A percentile compares a stretch with the other conserved stretches of the same genome.
phyloP scores from a whole-genome alignment of 805 yeast genomes.

The Schizosaccharomyces octosporus region DNA sequence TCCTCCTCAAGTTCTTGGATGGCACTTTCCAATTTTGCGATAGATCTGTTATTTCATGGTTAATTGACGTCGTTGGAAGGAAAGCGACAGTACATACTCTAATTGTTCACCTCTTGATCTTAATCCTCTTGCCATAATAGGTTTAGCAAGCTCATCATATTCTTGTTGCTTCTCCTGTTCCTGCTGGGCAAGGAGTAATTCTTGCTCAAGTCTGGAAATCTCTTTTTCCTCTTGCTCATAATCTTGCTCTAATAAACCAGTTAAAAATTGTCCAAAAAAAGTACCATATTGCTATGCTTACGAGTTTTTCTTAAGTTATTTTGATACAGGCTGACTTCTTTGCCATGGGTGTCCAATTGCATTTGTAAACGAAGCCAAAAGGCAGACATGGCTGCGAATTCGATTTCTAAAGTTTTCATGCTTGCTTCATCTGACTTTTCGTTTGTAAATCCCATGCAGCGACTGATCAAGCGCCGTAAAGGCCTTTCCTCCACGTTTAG shows the following conservation, averaged over 20 bases:
- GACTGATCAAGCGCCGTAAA: not conserved
- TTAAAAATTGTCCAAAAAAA: not conserved
- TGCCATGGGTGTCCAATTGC: not conserved
- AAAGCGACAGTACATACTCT: not conserved
- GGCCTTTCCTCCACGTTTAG: not conserved
- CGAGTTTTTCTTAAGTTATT: not conserved
- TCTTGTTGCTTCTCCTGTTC: not conserved
- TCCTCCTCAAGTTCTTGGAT: not conserved
- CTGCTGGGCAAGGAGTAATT: not conserved
- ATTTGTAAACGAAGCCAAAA: not conserved
- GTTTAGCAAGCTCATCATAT: not conserved
- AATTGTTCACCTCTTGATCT: not conserved
- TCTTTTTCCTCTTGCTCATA: not conserved
- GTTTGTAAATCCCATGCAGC: not conserved
- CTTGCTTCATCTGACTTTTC: not conserved
- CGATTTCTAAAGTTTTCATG: not conserved
- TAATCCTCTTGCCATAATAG: not conserved
- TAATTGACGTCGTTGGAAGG: not conserved
- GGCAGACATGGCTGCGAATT: not conserved
- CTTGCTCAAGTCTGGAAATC: not conserved
- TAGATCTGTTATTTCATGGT: not conserved
- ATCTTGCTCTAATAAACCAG: not conserved
- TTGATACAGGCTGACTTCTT: not conserved
- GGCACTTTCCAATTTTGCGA: not conserved
- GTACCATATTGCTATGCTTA: not conserved